Evolutionary conservation across 495 filamentous ascomycete species (phyloP).

Genomic region (Rusavskia elegans): DNA sequence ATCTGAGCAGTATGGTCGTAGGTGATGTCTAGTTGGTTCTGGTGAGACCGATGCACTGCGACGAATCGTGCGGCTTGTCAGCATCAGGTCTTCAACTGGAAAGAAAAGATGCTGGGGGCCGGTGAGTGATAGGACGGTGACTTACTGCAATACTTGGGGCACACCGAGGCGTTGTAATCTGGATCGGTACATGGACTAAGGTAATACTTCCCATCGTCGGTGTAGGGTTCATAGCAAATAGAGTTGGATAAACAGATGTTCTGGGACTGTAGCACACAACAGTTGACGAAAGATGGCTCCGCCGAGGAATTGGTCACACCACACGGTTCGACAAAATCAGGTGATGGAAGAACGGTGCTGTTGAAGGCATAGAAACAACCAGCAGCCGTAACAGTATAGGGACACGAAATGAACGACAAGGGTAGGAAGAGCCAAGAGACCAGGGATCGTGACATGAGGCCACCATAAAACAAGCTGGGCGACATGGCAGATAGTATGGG

Average conservation of each 20-base stretch:
- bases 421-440: no score
- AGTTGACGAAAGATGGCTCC: background rate
- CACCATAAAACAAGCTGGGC: no score
- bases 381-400: no score
- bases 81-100: background rate
- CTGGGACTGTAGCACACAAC: background rate
- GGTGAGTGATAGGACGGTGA: background rate
- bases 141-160: conserved; percentile 6
- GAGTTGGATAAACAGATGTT: conserved; percentile 5
- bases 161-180: conserved; percentile 2
- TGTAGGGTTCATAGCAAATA: background rate
- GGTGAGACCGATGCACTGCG: conserved; percentile 1
- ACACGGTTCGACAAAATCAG: background rate
- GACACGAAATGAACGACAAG: no score
- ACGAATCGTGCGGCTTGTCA: background rate
- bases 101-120: no score
- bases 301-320: background rate
- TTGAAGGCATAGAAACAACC: background rate
- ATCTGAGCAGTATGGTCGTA: background rate
- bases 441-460: no score
- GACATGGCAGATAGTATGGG: no score
- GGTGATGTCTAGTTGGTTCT: background rate
- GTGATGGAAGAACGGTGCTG: background rate
- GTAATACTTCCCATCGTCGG: conserved; percentile 1
- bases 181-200: conserved; percentile 6